phyloP scores from a whole-genome alignment of 352 stramenopile species.

The Globisporangium parvum region DNA sequence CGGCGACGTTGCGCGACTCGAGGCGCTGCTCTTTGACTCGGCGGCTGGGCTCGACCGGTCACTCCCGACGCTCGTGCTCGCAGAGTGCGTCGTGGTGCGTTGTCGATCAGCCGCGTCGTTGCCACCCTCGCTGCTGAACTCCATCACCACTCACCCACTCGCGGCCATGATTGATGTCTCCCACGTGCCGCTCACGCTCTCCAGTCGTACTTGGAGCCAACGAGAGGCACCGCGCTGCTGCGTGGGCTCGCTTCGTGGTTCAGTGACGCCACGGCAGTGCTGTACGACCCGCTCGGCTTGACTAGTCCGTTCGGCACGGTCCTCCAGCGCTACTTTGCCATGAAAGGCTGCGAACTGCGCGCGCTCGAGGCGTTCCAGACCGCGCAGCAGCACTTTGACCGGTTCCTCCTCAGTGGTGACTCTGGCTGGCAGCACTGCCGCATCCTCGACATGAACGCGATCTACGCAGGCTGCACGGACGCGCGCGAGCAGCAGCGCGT shows the following conservation, averaged over 20 bases:
- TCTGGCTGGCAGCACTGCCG: constrained; percentile 31
- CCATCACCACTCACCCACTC: background rate
- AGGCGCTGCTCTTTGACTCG: constrained; percentile 17
- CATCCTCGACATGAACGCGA: constrained; percentile 61
- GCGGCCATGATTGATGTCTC: background rate
- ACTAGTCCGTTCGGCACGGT: constrained; percentile 37
- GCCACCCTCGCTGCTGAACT: background rate
- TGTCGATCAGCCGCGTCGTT: too few relatives aligned
- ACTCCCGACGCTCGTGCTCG: constrained; percentile 50
- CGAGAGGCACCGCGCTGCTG: constrained; percentile 40
- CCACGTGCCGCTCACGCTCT: background rate
- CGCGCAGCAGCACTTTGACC: constrained; percentile 30
- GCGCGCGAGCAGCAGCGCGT: constrained; percentile 38
- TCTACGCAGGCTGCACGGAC: constrained; percentile 32
- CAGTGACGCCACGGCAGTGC: constrained; percentile 28
- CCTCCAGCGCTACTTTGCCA: constrained; percentile 54
- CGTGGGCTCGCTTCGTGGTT: constrained; percentile 36
- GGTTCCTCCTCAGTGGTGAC: constrained; percentile 18
- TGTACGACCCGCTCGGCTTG: constrained; percentile 62
- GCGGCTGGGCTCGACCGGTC: constrained; percentile 22
- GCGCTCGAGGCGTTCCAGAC: constrained; percentile 29
- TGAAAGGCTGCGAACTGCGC: constrained; percentile 64
- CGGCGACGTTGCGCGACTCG: constrained; percentile 32
- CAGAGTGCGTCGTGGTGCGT: constrained; percentile 67
- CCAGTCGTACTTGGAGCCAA: constrained; percentile 61